Conservation (phyloP, 164 flowering plant genomes). For the Liquidambar formosana region DNA sequence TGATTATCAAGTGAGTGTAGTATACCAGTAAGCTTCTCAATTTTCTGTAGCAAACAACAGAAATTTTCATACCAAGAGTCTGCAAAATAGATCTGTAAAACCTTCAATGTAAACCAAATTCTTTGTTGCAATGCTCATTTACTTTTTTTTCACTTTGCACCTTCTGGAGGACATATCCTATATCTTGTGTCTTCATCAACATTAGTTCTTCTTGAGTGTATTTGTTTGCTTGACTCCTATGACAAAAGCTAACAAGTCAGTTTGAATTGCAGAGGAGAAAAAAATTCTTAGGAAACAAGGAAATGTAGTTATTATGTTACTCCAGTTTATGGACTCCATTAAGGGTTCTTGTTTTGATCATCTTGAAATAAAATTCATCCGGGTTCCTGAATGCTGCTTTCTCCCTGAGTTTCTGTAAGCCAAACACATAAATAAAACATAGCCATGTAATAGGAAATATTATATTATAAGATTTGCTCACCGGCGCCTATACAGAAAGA, state of each 20-base stretch:
- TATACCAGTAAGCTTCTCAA: conserved; percentile 60
- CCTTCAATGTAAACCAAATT: not conserved
- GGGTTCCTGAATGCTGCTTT: conserved; percentile 84
- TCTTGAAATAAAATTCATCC: conserved; percentile 86
- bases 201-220: too few species aligned
- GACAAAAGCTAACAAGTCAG: too few species aligned
- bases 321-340: conserved; percentile 69
- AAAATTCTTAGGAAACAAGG: not conserved
- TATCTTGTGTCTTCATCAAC: conserved; percentile 93
- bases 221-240: too few species aligned
- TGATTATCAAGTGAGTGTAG: conserved; percentile 58
- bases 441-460: too few species aligned
- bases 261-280: not conserved
- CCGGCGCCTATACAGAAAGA: too few species aligned
- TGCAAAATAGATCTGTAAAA: not conserved
- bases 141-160: conserved; percentile 88
- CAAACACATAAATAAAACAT: too few species aligned
- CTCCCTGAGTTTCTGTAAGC: conserved; percentile 82
- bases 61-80: not conserved
- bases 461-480: too few species aligned
- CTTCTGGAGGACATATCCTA: too few species aligned
- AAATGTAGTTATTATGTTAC: conserved; percentile 34
- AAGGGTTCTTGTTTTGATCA: conserved; percentile 61
- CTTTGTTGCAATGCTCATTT: not conserved
- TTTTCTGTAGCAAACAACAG: conserved; percentile 61